phyloP scores from a whole-genome alignment of 768 basidiomycete genomes.

The Termitomyces sp. region DNA sequence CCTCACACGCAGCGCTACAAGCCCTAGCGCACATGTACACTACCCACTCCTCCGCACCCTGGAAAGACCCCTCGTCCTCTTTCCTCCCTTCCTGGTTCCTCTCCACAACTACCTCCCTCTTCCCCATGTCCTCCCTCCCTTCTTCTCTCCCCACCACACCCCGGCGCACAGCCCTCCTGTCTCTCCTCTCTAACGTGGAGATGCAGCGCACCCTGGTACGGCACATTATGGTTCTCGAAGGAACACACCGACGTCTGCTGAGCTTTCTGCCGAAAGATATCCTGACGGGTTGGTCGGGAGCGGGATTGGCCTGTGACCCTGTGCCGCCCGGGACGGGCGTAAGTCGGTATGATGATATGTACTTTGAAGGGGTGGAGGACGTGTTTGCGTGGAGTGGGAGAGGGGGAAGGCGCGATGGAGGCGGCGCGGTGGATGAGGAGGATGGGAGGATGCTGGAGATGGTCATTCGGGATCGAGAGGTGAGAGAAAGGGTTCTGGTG shows the following conservation, averaged over 20 bases:
- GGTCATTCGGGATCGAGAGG: conserved; percentile 52
- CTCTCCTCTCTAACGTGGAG: conserved; percentile 33
- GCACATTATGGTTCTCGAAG: conserved; percentile 73
- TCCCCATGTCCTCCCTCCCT: conserved; percentile 36
- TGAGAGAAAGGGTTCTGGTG: conserved; percentile 38
- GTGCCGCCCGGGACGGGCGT: conserved; percentile 65
- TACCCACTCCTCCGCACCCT: conserved; percentile 67
- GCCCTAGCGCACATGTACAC: conserved; percentile 88
- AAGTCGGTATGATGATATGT: conserved; percentile 63
- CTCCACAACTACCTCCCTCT: conserved; percentile 42
- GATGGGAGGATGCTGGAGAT: conserved; percentile 51
- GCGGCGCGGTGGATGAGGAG: conserved; percentile 29
- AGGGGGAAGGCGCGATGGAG: conserved; percentile 12
- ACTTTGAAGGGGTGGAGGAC: conserved; percentile 67
- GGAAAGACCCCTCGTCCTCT: conserved; percentile 67
- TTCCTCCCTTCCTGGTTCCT: conserved; percentile 69
- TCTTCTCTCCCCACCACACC: conserved; percentile 30
- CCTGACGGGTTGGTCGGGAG: conserved; percentile 22
- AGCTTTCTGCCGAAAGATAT: conserved; percentile 67
- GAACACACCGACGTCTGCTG: conserved; percentile 52
- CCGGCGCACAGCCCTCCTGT: conserved; percentile 25
- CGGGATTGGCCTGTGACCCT: conserved; percentile 77
- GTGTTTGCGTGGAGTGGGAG: conserved; percentile 29
- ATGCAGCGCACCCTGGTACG: conserved; percentile 59
- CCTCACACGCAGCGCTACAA: conserved; percentile 52